Percentiles rank a stretch among this genome's conserved stretches.
Conservation (phyloP, 208 protist genomes). For the Acanthamoeba healyi region DNA sequence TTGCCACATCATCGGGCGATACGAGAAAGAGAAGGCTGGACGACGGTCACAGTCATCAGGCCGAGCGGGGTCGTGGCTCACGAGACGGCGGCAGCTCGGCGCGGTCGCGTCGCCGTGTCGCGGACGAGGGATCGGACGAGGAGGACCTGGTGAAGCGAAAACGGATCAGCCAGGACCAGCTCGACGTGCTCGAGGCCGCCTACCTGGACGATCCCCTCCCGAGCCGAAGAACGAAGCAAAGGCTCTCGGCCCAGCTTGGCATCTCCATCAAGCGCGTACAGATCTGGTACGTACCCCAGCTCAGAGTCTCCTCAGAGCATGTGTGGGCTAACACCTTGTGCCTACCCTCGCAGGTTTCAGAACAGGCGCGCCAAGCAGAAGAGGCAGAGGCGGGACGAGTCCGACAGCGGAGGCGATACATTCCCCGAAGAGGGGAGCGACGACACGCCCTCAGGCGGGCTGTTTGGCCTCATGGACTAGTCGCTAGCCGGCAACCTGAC, state of each 20-base stretch:
- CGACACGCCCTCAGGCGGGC: background rate
- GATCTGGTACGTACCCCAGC: conserved; percentile 11
- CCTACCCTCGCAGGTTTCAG: conserved; percentile 10
- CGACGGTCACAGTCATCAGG: background rate
- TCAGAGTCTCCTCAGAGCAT: too few relatives aligned
- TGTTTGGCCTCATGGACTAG: background rate
- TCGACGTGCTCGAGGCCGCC: conserved; percentile 36
- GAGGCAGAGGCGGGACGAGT: background rate
- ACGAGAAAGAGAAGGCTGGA: background rate
- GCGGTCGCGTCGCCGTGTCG: background rate
- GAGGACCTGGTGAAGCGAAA: background rate
- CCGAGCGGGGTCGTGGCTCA: background rate
- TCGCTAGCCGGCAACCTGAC: background rate
- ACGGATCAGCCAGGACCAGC: conserved; percentile 27
- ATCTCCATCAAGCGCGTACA: conserved; percentile 43
- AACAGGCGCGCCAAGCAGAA: conserved; percentile 38
- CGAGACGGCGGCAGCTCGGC: too few relatives aligned
- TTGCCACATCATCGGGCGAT: too few relatives aligned
- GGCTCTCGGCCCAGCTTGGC: background rate
- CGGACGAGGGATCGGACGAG: background rate
- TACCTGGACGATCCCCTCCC: conserved; percentile 25
- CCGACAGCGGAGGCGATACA: background rate
- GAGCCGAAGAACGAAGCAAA: conserved; percentile 33
- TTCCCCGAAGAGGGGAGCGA: conserved; percentile 1
- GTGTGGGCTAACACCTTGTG: too few relatives aligned